Conservation (phyloP, 2,329 filamentous ascomycete genomes). For the Calonectria honghensis region DNA sequence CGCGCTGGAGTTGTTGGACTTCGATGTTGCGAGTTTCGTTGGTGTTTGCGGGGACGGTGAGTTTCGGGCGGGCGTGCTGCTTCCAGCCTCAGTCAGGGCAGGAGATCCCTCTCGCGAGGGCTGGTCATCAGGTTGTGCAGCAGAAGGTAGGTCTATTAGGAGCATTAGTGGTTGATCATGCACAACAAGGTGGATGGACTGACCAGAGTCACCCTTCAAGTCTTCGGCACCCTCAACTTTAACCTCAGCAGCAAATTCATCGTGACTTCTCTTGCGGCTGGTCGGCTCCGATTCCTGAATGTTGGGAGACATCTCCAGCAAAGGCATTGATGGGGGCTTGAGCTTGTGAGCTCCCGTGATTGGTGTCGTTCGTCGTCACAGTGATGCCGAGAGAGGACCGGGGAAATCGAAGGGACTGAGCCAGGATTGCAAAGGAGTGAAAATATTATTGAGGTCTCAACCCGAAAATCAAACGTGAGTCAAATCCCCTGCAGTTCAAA, state of each 20-base stretch:
- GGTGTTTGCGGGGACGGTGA: conserved; percentile 62
- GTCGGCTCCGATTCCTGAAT: conserved; percentile 66
- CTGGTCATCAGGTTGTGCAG: conserved; percentile 51
- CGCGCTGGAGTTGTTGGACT: conserved; percentile 15
- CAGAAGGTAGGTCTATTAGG: conserved; percentile 49
- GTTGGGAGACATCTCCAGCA: conserved; percentile 69
- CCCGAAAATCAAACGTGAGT: neutral
- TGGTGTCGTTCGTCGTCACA: conserved; percentile 19
- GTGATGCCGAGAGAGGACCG: neutral
- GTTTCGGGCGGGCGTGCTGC: conserved; percentile 61
- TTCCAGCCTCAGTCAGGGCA: conserved; percentile 65
- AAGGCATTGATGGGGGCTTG: conserved; percentile 63
- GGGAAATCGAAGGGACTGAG: neutral
- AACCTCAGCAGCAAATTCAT: conserved; percentile 64
- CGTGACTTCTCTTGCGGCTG: conserved; percentile 67
- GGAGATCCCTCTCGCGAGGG: conserved; percentile 57
- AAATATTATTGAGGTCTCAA: conserved; percentile 3
- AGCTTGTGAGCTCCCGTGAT: conserved; percentile 23
- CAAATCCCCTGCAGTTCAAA: neutral
- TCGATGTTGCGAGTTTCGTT: conserved; percentile 49
- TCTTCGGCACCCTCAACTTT: conserved; percentile 50
- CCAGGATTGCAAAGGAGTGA: neutral
- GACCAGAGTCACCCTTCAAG: conserved; percentile 51
- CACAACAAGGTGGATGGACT: conserved; percentile 28
- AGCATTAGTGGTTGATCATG: conserved; percentile 39